Conservation (phyloP, 306 rosid species). For the Quercus bicolor region DNA sequence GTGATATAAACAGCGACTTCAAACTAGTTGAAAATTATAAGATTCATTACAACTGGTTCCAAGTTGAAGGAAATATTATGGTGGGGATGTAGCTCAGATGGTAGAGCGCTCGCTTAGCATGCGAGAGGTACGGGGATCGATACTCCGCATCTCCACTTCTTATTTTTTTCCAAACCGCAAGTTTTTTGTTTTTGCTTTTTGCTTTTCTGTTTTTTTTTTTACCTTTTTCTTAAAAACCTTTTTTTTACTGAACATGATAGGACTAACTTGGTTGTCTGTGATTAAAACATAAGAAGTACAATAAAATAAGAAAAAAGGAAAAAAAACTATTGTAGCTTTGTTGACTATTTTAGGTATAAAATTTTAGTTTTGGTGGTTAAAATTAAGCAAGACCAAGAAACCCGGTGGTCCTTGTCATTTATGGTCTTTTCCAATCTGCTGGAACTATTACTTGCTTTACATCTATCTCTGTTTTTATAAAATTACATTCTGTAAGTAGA, state of each 20-base stretch:
- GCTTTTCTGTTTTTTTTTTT: no score
- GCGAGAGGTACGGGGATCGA: slow-evolving; percentile 95
- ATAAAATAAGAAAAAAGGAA: accelerated
- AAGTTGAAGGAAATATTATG: no score
- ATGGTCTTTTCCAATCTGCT: background rate
- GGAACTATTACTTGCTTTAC: background rate
- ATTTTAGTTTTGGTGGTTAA: background rate
- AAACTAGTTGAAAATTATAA: no score
- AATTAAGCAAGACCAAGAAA: background rate
- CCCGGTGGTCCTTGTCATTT: background rate
- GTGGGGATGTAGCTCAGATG: slow-evolving; percentile 97
- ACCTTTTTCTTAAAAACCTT: no score
- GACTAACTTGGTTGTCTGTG: no score
- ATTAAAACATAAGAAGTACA: no score
- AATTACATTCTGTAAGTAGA: background rate
- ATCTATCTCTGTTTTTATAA: background rate
- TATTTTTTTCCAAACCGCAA: no score
- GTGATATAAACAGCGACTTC: no score
- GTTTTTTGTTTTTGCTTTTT: no score
- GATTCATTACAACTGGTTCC: no score
- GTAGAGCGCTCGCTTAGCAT: slow-evolving; percentile 99
- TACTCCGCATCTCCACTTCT: slow-evolving; percentile 77
- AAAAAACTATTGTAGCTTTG: no score
- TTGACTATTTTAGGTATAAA: background rate
- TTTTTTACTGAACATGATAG: no score